Evolutionary conservation across 225 moss, liverwort and hornwort genomes (phyloP).

Genomic region (Takakia lepidozioides): DNA sequence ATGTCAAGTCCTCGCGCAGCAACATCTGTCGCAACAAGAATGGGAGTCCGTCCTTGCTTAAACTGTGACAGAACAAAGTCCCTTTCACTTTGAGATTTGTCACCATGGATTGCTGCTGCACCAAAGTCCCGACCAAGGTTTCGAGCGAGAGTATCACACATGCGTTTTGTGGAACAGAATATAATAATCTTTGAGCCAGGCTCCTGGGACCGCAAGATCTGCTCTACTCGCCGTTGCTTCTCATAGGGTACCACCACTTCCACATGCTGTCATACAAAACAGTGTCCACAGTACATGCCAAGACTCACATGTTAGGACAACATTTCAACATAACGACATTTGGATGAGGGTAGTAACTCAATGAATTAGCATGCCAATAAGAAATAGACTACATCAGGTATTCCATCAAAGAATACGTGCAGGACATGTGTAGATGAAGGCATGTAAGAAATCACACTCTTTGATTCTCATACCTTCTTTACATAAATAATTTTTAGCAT

Average conservation of each 20-base stretch:
- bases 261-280: constrained; percentile 78
- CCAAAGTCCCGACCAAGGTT: constrained; percentile 79
- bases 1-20: constrained; percentile 97
- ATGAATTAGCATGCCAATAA: too few species aligned
- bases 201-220: constrained; percentile 87
- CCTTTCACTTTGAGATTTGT: constrained; percentile 90
- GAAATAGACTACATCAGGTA: too few species aligned
- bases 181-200: constrained; percentile 86
- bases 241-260: constrained; percentile 84
- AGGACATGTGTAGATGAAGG: too few species aligned
- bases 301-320: too few species aligned
- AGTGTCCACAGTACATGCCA: too few species aligned
- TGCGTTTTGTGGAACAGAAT: constrained; percentile 92
- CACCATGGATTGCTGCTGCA: constrained; percentile 93
- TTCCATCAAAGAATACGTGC: too few species aligned
- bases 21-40: constrained; percentile 90
- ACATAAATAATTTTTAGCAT: too few species aligned
- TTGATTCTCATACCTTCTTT: too few species aligned
- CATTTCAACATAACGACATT: too few species aligned
- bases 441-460: too few species aligned
- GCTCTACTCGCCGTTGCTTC: constrained; percentile 84
- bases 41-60: constrained; percentile 67
- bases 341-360: too few species aligned
- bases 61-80: constrained; percentile 84
- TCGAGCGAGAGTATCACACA: constrained; percentile 91